Conservation (phyloP, 2,329 filamentous ascomycete genomes). For the Claviceps spartinae region DNA sequence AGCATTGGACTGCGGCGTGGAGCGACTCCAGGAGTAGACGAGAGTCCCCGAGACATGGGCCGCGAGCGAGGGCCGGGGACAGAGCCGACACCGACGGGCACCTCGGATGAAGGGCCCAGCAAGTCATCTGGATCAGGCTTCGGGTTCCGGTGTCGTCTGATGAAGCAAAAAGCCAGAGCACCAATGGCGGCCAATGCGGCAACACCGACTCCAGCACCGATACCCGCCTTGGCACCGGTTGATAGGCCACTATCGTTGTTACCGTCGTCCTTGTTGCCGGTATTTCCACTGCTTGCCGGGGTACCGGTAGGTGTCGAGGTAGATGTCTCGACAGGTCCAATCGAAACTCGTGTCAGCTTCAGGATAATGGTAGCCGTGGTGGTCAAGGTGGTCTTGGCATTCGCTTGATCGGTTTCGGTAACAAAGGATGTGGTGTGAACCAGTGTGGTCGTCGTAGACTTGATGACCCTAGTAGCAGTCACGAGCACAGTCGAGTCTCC, state of each 20-base stretch:
- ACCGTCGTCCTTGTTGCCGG: background rate
- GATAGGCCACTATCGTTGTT: slow-evolving; percentile 19
- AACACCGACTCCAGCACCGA: slow-evolving; percentile 26
- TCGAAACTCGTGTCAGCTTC: slow-evolving; percentile 20
- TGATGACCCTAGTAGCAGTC: slow-evolving; percentile 18
- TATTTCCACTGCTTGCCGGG: slow-evolving; percentile 10
- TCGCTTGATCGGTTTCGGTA: slow-evolving; percentile 20
- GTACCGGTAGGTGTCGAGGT: slow-evolving; percentile 15
- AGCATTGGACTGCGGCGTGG: slow-evolving; percentile 15
- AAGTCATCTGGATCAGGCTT: slow-evolving; percentile 25
- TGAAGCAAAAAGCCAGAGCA: slow-evolving; percentile 17
- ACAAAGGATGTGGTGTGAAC: slow-evolving; percentile 17
- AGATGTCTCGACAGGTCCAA: slow-evolving; percentile 16
- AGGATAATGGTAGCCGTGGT: slow-evolving; percentile 23
- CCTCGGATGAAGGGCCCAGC: slow-evolving; percentile 26
- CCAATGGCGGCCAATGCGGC: slow-evolving; percentile 21
- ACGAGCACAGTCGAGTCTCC: slow-evolving; percentile 14
- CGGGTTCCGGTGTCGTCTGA: slow-evolving; percentile 17
- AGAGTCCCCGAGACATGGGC: slow-evolving; percentile 18
- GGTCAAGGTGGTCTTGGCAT: slow-evolving; percentile 25
- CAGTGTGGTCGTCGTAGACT: slow-evolving; percentile 18
- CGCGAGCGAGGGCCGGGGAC: slow-evolving; percentile 9
- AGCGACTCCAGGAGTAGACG: slow-evolving; percentile 13
- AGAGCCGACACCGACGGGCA: slow-evolving; percentile 21
- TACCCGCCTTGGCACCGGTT: slow-evolving; percentile 30